phyloP scores from a whole-genome alignment of 2,329 filamentous ascomycete genomes.

The Orbilia brochopaga region DNA sequence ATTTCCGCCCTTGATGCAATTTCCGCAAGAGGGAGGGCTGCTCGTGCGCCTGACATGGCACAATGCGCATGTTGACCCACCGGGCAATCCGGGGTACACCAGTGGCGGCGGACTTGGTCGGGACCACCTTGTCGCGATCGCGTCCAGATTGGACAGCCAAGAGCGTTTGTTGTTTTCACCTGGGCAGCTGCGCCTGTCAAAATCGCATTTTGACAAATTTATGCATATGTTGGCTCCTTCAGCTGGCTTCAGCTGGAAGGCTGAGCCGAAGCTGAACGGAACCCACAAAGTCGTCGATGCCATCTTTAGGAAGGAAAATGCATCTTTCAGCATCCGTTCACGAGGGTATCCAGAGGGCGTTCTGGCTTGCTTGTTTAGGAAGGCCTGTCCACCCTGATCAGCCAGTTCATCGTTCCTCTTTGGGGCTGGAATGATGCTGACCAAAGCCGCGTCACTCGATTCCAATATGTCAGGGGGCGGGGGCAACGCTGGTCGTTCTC shows the following conservation, averaged over 20 bases:
- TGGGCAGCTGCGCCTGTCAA: slow-evolving; percentile 18
- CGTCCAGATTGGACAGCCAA: slow-evolving; percentile 37
- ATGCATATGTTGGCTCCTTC: slow-evolving; percentile 15
- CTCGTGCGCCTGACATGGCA: slow-evolving; percentile 46
- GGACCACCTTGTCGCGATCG: slow-evolving; percentile 43
- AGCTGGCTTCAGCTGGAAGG: slow-evolving; percentile 29
- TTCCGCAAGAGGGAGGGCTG: slow-evolving; percentile 44
- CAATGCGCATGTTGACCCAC: slow-evolving; percentile 36
- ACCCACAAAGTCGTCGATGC: neutral
- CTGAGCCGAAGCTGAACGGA: slow-evolving; percentile 29
- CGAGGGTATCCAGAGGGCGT: no score
- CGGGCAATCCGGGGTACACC: slow-evolving; percentile 41
- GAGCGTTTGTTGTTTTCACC: slow-evolving; percentile 12
- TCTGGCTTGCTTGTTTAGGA: neutral
- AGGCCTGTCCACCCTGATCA: neutral
- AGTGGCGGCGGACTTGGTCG: slow-evolving; percentile 34
- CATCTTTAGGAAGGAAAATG: neutral
- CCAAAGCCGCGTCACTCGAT: neutral
- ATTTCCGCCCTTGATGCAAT: slow-evolving; percentile 49
- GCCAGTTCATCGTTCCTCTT: neutral
- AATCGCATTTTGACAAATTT: slow-evolving; percentile 38
- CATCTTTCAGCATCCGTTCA: neutral
- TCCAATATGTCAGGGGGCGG: neutral
- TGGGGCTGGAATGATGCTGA: neutral
- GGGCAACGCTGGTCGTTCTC: neutral